A percentile compares a stretch with the other conserved stretches of the same genome.
Conservation (phyloP, 805 yeast species). For the Teunomyces aglyptinius region DNA sequence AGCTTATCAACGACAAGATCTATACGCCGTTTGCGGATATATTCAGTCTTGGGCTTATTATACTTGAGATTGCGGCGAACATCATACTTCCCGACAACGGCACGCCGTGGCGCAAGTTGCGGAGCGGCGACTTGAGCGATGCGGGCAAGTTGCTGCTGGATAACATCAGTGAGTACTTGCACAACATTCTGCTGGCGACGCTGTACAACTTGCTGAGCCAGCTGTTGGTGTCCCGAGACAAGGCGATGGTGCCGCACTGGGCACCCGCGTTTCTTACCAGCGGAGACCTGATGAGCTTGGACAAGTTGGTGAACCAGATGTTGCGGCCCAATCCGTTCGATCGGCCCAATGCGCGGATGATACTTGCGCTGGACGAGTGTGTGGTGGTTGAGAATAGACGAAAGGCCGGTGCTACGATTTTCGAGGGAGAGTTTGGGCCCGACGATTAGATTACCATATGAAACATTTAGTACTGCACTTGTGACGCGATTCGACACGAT, state of each 20-base stretch:
- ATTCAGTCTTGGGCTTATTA: constrained; percentile 88
- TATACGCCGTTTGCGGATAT: constrained; percentile 93
- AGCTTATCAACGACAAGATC: constrained; percentile 74
- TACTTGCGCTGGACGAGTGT: constrained; percentile 73
- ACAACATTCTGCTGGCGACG: constrained; percentile 33
- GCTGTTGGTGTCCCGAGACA: constrained; percentile 9
- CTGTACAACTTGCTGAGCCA: constrained; percentile 15
- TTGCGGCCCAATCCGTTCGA: constrained; percentile 75
- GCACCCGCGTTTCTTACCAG: constrained; percentile 81
- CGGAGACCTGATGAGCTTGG: constrained; percentile 56
- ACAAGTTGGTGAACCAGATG: constrained; percentile 83
- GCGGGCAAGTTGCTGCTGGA: constrained; percentile 77
- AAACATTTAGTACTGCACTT: too few relatives aligned
- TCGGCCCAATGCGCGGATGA: constrained; percentile 75
- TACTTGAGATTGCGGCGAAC: constrained; percentile 95
- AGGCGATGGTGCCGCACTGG: constrained; percentile 64
- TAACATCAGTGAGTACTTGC: constrained; percentile 42
- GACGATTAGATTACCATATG: too few relatives aligned
- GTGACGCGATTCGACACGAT: too few relatives aligned
- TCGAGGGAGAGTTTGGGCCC: constrained; percentile 95
- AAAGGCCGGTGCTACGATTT: constrained; percentile 90
- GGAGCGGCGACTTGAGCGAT: constrained; percentile 93
- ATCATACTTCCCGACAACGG: constrained; percentile 95
- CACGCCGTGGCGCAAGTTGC: constrained; percentile 89
- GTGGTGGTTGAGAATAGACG: constrained; percentile 74